phyloP scores from a whole-genome alignment of 2,329 filamentous ascomycete genomes.

The Polychaeton citri region DNA sequence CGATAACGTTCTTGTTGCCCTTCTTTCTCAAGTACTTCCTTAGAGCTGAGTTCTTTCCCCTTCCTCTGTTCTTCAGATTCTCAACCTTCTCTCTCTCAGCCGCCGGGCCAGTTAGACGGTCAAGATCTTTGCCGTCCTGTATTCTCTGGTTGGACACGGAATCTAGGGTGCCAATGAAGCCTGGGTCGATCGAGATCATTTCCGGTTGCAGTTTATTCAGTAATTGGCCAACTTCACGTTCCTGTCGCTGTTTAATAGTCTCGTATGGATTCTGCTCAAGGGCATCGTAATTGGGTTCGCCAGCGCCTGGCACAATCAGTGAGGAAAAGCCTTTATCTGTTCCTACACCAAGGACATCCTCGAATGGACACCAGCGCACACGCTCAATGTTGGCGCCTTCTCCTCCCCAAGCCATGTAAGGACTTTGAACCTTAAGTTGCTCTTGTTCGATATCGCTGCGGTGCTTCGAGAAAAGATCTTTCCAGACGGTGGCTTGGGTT shows the following conservation, averaged over 20 bases:
- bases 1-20: constrained; percentile 82
- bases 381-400: constrained; percentile 71
- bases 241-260: constrained; percentile 80
- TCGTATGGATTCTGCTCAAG: constrained; percentile 93
- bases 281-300: constrained; percentile 91
- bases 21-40: constrained; percentile 87
- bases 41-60: constrained; percentile 80
- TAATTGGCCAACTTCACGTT: constrained; percentile 75
- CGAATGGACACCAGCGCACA: constrained; percentile 84
- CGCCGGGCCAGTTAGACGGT: constrained; percentile 40
- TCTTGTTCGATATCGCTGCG: constrained; percentile 32
- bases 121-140: constrained; percentile 64
- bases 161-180: constrained; percentile 82
- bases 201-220: constrained; percentile 92
- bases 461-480: constrained; percentile 69
- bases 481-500: constrained; percentile 81
- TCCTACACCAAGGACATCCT: constrained; percentile 77
- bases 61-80: constrained; percentile 58
- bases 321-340: constrained; percentile 81
- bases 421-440: constrained; percentile 69
- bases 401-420: constrained; percentile 88
- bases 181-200: constrained; percentile 91
- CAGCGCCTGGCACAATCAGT: constrained; percentile 84
- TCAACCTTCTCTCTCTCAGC: constrained; percentile 42
- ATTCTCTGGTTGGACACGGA: constrained; percentile 65